Evolutionary conservation across 768 basidiomycete species (phyloP).

Genomic region (Auricularia sp.): DNA sequence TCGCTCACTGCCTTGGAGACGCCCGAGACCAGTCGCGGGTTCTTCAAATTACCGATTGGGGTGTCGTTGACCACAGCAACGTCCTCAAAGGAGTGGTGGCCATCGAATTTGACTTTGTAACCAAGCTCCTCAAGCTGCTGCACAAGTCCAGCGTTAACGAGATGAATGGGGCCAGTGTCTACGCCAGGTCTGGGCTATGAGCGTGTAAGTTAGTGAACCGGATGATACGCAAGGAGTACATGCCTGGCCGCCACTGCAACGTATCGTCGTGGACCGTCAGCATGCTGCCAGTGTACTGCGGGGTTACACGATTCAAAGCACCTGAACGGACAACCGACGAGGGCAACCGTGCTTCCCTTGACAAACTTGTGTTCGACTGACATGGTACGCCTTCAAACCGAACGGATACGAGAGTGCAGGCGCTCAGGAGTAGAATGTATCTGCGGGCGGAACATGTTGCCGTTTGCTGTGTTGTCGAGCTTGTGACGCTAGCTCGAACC

Average conservation of each 20-base stretch:
- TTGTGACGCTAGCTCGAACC: background rate
- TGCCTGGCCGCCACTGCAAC: constrained; percentile 22
- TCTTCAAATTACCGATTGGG: constrained; percentile 82
- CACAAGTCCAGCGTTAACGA: constrained; percentile 80
- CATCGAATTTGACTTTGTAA: constrained; percentile 85
- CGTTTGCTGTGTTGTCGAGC: background rate
- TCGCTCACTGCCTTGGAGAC: constrained; percentile 74
- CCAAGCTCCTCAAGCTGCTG: constrained; percentile 68
- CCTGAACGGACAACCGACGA: constrained; percentile 96
- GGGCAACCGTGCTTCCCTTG: background rate
- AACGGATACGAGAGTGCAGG: background rate
- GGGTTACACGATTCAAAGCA: constrained; percentile 27
- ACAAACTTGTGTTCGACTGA: background rate
- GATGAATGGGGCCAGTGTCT: constrained; percentile 78
- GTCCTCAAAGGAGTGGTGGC: constrained; percentile 82
- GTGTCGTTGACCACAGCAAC: constrained; percentile 56
- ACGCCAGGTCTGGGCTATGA: constrained; percentile 65
- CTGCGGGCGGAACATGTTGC: background rate
- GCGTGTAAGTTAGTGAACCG: background rate
- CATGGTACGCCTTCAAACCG: background rate
- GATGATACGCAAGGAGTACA: background rate
- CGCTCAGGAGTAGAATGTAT: background rate
- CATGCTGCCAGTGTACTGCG: background rate
- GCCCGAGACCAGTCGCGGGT: constrained; percentile 75
- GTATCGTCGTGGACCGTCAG: background rate